Conservation (phyloP, 2,329 filamentous ascomycete species). For the Sporothrix euskadiensis region DNA sequence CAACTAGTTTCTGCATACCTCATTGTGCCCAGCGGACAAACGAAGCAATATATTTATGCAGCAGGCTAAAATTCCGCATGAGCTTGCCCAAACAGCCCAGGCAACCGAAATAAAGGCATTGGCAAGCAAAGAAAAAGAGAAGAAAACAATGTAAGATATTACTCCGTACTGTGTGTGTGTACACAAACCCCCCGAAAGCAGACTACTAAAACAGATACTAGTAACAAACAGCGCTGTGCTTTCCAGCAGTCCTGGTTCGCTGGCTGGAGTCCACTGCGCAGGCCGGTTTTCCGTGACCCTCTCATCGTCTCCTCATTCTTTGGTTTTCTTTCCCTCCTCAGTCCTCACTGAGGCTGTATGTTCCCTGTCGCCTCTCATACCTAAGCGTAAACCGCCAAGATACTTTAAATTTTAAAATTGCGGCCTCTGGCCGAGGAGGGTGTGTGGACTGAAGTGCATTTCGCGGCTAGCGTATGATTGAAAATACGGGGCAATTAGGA, state of each 20-base stretch:
- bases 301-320: not conserved
- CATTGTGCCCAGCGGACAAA: not conserved
- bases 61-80: not conserved
- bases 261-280: not conserved
- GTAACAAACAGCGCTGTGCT: not conserved
- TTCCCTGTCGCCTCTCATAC: not conserved
- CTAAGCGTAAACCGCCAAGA: conserved; percentile 10
- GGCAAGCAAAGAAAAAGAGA: not conserved
- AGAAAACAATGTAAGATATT: not conserved
- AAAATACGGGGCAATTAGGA: not conserved
- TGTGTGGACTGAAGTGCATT: not conserved
- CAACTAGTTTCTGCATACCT: conserved; percentile 18
- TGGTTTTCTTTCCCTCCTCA: no score
- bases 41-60: not conserved
- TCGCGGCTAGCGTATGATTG: not conserved
- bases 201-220: not conserved
- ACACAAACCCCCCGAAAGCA: not conserved
- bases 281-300: not conserved
- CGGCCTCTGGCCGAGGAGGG: conserved; percentile 3
- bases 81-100: not conserved
- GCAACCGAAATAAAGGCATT: not conserved
- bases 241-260: not conserved
- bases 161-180: not conserved
- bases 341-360: not conserved
- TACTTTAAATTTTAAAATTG: conserved; percentile 20